phyloP scores from a whole-genome alignment of 352 stramenopile species.

The Thraustotheca clavata region DNA sequence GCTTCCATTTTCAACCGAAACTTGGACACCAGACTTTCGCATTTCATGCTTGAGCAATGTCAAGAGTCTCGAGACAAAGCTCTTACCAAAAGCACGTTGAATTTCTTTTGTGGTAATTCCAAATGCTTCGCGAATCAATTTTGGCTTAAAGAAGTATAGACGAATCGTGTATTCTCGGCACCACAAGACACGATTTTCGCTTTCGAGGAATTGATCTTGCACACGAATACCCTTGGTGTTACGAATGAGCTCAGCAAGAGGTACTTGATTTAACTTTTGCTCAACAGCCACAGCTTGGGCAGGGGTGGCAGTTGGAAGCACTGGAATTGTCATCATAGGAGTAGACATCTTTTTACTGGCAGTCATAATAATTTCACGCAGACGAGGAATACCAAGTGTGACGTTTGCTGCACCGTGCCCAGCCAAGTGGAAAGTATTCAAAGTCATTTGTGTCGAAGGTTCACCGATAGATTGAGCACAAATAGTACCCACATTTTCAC shows the following conservation, averaged over 20 bases:
- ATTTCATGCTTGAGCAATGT: constrained; percentile 92
- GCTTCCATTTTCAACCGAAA: constrained; percentile 35
- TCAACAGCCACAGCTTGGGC: constrained; percentile 66
- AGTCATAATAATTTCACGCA: constrained; percentile 99
- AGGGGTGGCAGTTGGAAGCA: constrained; percentile 49
- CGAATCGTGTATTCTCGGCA: constrained; percentile 95
- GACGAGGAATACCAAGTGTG: constrained; percentile 98
- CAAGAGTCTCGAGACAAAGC: constrained; percentile 92
- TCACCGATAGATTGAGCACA: constrained; percentile 98
- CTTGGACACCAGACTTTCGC: constrained; percentile 64
- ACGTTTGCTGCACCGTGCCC: constrained; percentile 99
- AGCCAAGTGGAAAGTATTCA: constrained; percentile 99
- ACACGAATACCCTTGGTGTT: constrained; percentile 88
- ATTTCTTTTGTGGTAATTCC: constrained; percentile 92
- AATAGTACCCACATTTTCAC: constrained; percentile 97
- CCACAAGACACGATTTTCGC: constrained; percentile 87
- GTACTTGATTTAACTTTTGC: constrained; percentile 88
- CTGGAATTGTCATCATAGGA: constrained; percentile 97
- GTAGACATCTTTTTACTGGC: constrained; percentile 96
- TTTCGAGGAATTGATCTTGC: constrained; percentile 85
- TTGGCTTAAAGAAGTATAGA: constrained; percentile 90
- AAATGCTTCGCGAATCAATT: constrained; percentile 95
- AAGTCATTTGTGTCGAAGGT: constrained; percentile 99
- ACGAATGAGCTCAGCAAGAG: constrained; percentile 89
- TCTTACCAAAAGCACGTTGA: constrained; percentile 69